Base-by-base conservation (phyloP, 2,329 filamentous ascomycete genomes). In the Teratosphaeria pseudoeucalypti region DNA sequence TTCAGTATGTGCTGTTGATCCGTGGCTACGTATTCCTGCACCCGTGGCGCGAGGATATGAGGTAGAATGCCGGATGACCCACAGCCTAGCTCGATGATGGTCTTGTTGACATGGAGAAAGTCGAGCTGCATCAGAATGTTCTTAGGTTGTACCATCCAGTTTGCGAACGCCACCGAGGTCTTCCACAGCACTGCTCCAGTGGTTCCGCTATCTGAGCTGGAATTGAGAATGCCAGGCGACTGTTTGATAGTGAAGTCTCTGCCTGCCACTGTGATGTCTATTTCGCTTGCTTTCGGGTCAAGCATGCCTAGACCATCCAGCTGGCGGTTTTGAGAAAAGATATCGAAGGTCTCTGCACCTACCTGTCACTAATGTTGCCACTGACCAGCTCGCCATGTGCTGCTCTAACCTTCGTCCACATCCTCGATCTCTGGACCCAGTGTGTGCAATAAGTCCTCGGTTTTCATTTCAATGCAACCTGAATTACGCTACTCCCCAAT, bases 151-250 rank as follows among this genome's bases (percentile, higher is more conserved):
- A 85, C 79, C 54, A 97, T 81, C 90, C 90, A 97, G 64, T 84
- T 78, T 26, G 92, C 89, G 69, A 97, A 85, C 53, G 85, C 78
- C 9, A 92, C 90, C 0, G 90, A 92, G 65, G 96, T 87, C 73
- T 89, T 91, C 94, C 94, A 99, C 9, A 97, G 79, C 19, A 96
- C 84, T 69, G 88, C 88, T 54, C 88, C 87, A 1, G 88, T 91
- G 1, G 88, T 91, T 1, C 87, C 88, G 12, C 81, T 86, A 32
- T 83, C 81, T 34, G 91, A 84, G 63, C 85, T 82, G 1, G 91
- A 95, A 1, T 85, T 85, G 43, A 99, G 81, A 10, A 97, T 79
- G 10, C 85, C 83, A 0, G 91, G 92, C 1, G 90, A 95, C 74
- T 97, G 94, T 62, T 85, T 81, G 66, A 97, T 87, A 37, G 81